These are phyloP conservation scores for Cordia subcordata DNA, from an alignment of 257 asterid species.

Conservation along the genomic window DNA sequence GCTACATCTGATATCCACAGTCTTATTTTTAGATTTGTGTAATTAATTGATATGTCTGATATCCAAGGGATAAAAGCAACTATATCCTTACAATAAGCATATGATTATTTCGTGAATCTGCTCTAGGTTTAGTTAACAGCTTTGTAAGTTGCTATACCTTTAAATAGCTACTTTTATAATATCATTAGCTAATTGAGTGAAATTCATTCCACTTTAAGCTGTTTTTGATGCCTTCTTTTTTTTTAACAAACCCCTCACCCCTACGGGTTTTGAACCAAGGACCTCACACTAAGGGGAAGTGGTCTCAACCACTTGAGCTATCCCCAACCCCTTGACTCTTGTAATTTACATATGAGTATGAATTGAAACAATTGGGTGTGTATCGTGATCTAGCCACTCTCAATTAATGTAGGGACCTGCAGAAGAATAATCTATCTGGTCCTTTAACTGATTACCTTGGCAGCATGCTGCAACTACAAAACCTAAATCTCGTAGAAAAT, in stretches of 20 bases:
- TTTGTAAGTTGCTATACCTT: too few species aligned
- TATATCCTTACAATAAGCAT: background rate
- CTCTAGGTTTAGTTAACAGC: background rate
- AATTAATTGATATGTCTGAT: too few species aligned
- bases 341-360: background rate
- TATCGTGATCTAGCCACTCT: background rate
- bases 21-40: too few species aligned
- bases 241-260: too few species aligned
- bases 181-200: background rate
- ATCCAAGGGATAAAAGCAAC: background rate
- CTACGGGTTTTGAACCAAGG: too few species aligned
- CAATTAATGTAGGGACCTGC: slow-evolving; percentile 61
- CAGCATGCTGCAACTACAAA: slow-evolving; percentile 50
- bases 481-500: slow-evolving; percentile 65
- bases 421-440: slow-evolving; percentile 59
- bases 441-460: slow-evolving; percentile 61
- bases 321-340: too few species aligned
- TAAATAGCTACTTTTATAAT: too few species aligned
- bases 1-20: too few species aligned
- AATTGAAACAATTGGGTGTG: background rate
- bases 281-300: too few species aligned
- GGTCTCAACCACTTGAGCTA: too few species aligned
- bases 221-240: too few species aligned
- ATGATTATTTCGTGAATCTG: background rate
- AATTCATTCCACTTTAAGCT: too few species aligned